phyloP scores from a whole-genome alignment of 208 protist genomes.

The Acanthamoeba castellanii region DNA sequence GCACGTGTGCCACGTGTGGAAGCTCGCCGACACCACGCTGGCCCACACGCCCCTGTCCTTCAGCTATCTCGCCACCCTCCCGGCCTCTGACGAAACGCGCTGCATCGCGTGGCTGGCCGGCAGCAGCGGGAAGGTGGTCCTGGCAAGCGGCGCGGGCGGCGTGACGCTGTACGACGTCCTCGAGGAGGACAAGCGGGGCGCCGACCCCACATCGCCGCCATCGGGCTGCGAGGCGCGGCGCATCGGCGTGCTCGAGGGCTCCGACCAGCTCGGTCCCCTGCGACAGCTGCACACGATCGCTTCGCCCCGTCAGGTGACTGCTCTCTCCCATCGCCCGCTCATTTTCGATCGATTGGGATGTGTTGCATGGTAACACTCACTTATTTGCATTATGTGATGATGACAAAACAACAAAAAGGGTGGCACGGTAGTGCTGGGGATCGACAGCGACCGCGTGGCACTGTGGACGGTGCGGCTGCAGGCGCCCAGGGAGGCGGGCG shows the following conservation, averaged over 20 bases:
- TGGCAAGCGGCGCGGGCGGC: slow-evolving; percentile 1
- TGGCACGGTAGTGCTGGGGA: neutral
- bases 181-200: neutral
- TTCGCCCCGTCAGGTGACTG: neutral
- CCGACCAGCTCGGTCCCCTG: neutral
- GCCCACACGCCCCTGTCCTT: neutral
- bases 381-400: neutral
- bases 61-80: neutral
- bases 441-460: slow-evolving; percentile 7
- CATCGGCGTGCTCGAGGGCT: slow-evolving; percentile 5
- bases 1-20: slow-evolving; percentile 37
- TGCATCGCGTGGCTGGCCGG: neutral
- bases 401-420: neutral
- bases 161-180: neutral
- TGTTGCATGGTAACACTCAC: neutral
- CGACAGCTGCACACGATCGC: slow-evolving; percentile 2
- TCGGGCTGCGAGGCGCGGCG: neutral
- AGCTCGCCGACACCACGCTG: slow-evolving; percentile 14
- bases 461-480: slow-evolving; percentile 19
- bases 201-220: neutral
- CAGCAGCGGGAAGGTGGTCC: neutral
- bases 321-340: neutral
- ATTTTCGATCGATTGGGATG: too few species aligned
- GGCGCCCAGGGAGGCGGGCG: neutral
- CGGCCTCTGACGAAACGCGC: neutral